Evolutionary conservation across 371 early-diverging fungal genomes (phyloP), one percentile per base, ranked within the genome.

Genomic region (Mucor indicus): DNA sequence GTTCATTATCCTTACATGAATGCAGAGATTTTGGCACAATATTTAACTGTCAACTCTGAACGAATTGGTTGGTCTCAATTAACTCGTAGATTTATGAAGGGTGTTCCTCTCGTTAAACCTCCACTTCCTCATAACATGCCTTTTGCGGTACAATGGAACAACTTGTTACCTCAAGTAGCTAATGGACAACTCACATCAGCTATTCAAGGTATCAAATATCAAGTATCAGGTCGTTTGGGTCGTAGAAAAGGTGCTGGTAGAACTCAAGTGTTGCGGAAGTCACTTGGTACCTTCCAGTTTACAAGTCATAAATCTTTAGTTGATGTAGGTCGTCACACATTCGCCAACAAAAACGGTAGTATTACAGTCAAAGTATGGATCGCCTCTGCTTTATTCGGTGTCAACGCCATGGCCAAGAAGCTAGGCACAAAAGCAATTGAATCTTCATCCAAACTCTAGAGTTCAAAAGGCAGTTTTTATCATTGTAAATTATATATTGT

Each of bases 331-430:
- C 70, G 77, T 27, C 77, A 76, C 44, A 66, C 77, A 1, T 72
- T 76, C 58, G 62, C 73, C 23, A 76, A 72, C 49, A 68, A 67
- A 53, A 76, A 76, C 38, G 77, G 77, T 48, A 66, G 64, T 36
- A 76, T 76, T 49, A 76, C 77, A 33, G 71, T 76, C 48, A 76
- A 76, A 51, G 77, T 76, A 11, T 76, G 77, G 77, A 70, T 76
- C 25, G 57, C 73, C 19, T 51, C 67, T 53, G 73, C 77, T 19
- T 46, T 76, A 31, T 76, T 76, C 57, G 77, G 77, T 57, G 77
- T 67, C 12, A 61, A 63, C 50, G 72, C 76, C 16, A 38, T 72
- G 15, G 60, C 64, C 24, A 69, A 58, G 16, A 66, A 64, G 36
- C 22, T 56, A 9, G 54, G 59, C 21, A 60, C 55, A 52, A 67